Conservation (phyloP, 495 filamentous ascomycete species). For the Penicillium bovifimosum region DNA sequence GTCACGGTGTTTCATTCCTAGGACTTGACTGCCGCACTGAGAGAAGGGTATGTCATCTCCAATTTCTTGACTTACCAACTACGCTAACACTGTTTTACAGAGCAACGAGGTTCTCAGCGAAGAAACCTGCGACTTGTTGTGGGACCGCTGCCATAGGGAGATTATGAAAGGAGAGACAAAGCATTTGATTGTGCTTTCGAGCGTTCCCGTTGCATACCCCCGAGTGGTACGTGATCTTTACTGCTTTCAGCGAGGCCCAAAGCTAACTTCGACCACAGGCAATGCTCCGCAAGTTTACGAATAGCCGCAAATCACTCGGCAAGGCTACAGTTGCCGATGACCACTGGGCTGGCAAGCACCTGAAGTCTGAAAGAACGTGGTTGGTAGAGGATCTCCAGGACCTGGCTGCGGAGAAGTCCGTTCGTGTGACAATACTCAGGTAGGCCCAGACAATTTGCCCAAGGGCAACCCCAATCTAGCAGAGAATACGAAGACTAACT, state of each 20-base stretch:
- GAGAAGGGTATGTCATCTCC: constrained; percentile 50
- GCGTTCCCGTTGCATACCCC: constrained; percentile 89
- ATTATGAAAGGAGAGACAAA: constrained; percentile 78
- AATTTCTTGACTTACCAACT: background rate
- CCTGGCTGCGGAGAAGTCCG: constrained; percentile 81
- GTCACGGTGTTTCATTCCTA: constrained; percentile 71
- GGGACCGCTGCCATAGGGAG: constrained; percentile 76
- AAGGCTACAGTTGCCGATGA: constrained; percentile 85
- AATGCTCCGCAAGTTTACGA: constrained; percentile 66
- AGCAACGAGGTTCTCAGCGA: constrained; percentile 73
- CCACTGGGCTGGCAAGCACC: constrained; percentile 94
- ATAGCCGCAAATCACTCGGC: constrained; percentile 81
- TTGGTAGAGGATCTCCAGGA: constrained; percentile 87
- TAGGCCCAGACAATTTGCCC: constrained; percentile 22
- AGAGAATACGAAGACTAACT: constrained; percentile 6
- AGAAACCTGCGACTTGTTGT: constrained; percentile 75
- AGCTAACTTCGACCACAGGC: constrained; percentile 39
- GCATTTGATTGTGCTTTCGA: constrained; percentile 81
- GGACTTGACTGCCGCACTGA: constrained; percentile 91
- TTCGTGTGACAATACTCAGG: constrained; percentile 85
- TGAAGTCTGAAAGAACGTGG: constrained; percentile 81
- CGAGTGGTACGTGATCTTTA: constrained; percentile 54
- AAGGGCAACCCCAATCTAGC: background rate
- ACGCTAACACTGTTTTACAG: constrained; percentile 24
- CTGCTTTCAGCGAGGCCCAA: constrained; percentile 11